Evolutionary conservation across 805 yeast species (phyloP), one percentile per base, ranked within the genome.

Genomic region (Komagataella ulmi): DNA sequence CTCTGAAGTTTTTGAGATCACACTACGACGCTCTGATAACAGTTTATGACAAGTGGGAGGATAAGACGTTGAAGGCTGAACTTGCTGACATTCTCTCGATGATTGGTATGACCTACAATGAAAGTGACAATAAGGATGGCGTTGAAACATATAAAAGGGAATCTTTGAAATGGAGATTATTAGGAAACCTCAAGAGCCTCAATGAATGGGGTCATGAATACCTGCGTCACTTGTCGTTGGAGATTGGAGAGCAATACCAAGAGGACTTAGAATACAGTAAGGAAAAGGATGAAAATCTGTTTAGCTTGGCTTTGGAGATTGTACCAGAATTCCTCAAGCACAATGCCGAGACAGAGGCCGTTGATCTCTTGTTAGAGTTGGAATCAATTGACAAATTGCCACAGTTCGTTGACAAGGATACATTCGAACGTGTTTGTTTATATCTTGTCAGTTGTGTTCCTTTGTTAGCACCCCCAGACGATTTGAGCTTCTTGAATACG

Each of bases 201-300:
- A 82, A 83, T 50, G 85, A 82, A 60, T 93, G 99, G 99, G 99
- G 99, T 47, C 98, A 93, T 65, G 99, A 93, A 69, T 93, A 93
- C 65, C 80, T 91, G 61, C 89, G 99, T 64, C 98, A 93, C 69
- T 75, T 93, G 61, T 95, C 99, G 2, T 72, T 93, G 54, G 97
- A 93, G 69, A 88, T 93, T 59, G 98, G 99, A 54, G 91, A 85
- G 62, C 86, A 85, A 51, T 86, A 81, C 66, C 83, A 80, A 58
- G 81, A 76, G 24, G 72, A 61, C 48, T 53, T 66, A 50, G 69
- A 55, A 17, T 47, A 14, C 18, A 46, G 45, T 44, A 58, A 58
- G 24, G 63, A 62, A 12, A 60, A 60, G 7, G 72, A 53, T 19
- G 56, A 54, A 45, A 46, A 56, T 44, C 72, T 93, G 56, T 67